These are phyloP conservation scores for Phaseolus lunatus DNA, from an alignment of 306 rosid species.

Conservation along the genomic window DNA sequence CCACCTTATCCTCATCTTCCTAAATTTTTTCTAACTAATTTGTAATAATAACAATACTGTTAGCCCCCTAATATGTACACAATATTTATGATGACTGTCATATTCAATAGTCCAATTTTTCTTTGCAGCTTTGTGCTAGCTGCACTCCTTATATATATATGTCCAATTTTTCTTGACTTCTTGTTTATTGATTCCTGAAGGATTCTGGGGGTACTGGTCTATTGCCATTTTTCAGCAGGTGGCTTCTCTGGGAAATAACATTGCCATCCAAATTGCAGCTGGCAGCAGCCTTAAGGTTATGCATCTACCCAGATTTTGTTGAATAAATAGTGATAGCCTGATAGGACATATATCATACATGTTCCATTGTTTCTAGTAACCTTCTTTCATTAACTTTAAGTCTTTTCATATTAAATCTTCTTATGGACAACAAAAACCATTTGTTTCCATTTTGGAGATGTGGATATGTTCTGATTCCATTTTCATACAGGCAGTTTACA, in stretches of 20 bases:
- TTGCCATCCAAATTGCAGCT: constrained; percentile 85
- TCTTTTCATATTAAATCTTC: background rate
- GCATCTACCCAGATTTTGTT: constrained; percentile 22
- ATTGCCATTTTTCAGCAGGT: constrained; percentile 79
- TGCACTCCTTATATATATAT: constrained; percentile 21
- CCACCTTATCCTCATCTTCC: background rate
- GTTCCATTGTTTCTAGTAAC: background rate
- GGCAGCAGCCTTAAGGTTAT: constrained; percentile 82
- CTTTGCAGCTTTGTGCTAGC: constrained; percentile 10
- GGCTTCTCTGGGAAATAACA: constrained; percentile 82
- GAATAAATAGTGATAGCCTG: background rate
- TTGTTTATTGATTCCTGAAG: constrained; percentile 53
- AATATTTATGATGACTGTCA: background rate
- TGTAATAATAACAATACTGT: background rate
- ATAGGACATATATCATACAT: background rate
- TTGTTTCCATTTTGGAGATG: background rate
- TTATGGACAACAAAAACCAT: background rate
- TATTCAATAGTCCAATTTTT: background rate
- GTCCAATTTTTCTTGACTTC: constrained; percentile 11
- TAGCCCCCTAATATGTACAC: background rate
- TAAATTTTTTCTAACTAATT: background rate
- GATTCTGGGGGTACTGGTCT: constrained; percentile 80
- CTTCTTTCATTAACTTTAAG: background rate
- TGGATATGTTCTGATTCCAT: background rate
- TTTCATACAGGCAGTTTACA: constrained; percentile 66